Conservation (phyloP, 1,139 yeast genomes). For the Protomyces inouyei region DNA sequence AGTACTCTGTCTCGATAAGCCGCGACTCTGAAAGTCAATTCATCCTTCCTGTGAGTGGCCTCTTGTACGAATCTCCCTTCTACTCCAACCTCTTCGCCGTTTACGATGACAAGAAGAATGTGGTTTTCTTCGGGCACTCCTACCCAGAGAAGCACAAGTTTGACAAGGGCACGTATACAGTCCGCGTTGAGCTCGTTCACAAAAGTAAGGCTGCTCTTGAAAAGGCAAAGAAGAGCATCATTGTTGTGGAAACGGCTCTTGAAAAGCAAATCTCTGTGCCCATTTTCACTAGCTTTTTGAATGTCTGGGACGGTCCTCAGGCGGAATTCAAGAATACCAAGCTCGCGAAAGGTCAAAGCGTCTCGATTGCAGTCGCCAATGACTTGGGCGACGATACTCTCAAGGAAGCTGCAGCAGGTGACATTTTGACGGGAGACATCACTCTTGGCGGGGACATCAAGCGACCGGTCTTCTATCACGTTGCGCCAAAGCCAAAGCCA, state of each 20-base stretch:
- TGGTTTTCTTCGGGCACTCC: slow-evolving; percentile 26
- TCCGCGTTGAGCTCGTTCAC: slow-evolving; percentile 24
- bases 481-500: slow-evolving; percentile 10
- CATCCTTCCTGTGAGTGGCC: slow-evolving; percentile 24
- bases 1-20: slow-evolving; percentile 20
- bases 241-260: slow-evolving; percentile 19
- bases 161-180: slow-evolving; percentile 24
- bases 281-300: slow-evolving; percentile 24
- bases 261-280: slow-evolving; percentile 27
- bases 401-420: slow-evolving; percentile 26
- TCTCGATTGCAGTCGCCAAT: slow-evolving; percentile 23
- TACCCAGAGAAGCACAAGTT: slow-evolving; percentile 25
- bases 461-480: neutral
- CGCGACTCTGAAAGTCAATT: slow-evolving; percentile 24
- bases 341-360: slow-evolving; percentile 10
- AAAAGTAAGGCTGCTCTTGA: slow-evolving; percentile 20
- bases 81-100: slow-evolving; percentile 25
- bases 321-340: slow-evolving; percentile 21
- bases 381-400: slow-evolving; percentile 19
- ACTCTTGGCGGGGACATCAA: slow-evolving; percentile 10
- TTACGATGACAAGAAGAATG: slow-evolving; percentile 27
- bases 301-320: slow-evolving; percentile 23
- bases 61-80: slow-evolving; percentile 29
- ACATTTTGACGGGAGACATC: slow-evolving; percentile 24
- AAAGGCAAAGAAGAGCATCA: slow-evolving; percentile 16